These are phyloP conservation scores for Furcasterigmium furcatum DNA, from an alignment of 2,329 filamentous ascomycete species.

Conservation along the genomic window DNA sequence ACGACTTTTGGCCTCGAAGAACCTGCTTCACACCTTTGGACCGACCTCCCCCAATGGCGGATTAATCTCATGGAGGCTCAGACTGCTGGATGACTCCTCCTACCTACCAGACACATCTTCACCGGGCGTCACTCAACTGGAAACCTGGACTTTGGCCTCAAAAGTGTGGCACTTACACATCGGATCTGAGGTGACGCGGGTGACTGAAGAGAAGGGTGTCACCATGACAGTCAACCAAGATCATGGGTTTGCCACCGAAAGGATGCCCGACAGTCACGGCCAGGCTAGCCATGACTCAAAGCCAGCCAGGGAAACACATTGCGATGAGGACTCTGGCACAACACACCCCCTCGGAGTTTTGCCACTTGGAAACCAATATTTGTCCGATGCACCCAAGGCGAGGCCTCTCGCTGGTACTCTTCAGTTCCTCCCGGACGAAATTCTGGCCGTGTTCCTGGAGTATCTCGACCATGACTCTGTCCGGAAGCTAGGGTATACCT, in stretches of 20 bases:
- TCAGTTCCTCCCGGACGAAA: slow-evolving; percentile 72
- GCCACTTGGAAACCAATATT: slow-evolving; percentile 78
- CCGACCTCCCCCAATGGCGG: no score
- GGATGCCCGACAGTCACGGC: slow-evolving; percentile 2
- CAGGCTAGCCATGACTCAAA: slow-evolving; percentile 11
- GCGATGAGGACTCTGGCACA: slow-evolving; percentile 22
- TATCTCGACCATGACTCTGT: slow-evolving; percentile 63
- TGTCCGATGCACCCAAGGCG: slow-evolving; percentile 63
- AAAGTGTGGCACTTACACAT: no score
- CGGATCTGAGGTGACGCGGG: no score
- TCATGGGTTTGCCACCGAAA: background rate
- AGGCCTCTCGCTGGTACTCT: slow-evolving; percentile 65
- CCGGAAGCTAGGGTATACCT: slow-evolving; percentile 68
- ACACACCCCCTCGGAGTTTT: slow-evolving; percentile 81
- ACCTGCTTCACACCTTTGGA: no score
- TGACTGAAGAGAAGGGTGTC: background rate
- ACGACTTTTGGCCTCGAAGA: no score
- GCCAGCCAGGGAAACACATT: background rate
- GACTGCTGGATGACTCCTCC: no score
- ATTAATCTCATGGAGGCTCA: no score
- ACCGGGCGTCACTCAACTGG: no score
- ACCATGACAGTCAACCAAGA: background rate
- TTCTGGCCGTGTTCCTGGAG: slow-evolving; percentile 74
- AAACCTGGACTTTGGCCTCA: no score
- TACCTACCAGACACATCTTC: no score